Base-by-base conservation (phyloP, 1,284 basidiomycete species). In the Megacollybia platyphylla region DNA sequence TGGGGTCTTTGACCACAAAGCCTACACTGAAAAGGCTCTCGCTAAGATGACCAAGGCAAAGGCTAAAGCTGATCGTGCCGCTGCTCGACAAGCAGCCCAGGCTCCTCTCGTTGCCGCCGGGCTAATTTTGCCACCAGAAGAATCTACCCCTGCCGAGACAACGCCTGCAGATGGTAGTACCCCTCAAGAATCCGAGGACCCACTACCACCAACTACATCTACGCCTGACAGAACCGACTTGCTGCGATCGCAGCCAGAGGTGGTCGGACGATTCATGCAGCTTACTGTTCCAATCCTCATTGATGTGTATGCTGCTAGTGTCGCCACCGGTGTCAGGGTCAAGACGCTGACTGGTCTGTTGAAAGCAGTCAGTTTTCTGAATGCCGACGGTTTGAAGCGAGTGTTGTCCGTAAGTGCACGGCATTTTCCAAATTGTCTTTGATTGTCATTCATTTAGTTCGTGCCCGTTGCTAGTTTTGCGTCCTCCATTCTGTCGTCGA, bases 251-350 rank as follows among this genome's bases (percentile, higher is more conserved):
- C 83, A 87, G 46, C 71, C 82, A 7, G 71, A 68, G 4, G 74
- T 89, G n/a, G 79, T 93, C 42, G 76, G 74, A 24, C 74, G 79
- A 24, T 96, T 91, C 60, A 85, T 89, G 76, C 77, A 77, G 34
- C 67, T 92, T 13, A 79, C 91, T 53, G 79, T 94, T 1, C 93
- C 93, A 0, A 90, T 93, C 39, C 70, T 97, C 41, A 82, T 96
- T 44, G 92, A 97, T 53, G 92, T 97, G 6, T 97, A 94, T 60
- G 85, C 90, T 15, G 92, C 93, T 7, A 94, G 89, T 53, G 90
- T 97, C 28, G 80, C 82, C 43, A 77, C 81, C 0, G 79, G 87
- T 5, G 80, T 96, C 2, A 72, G 92, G 46, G 77, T 85, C 40
- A 93, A 93, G 65, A 87, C 88, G 0, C 67, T 97, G 46, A 85